Conservation (phyloP, 2,329 filamentous ascomycete genomes). For the Fusarium anguioides region DNA sequence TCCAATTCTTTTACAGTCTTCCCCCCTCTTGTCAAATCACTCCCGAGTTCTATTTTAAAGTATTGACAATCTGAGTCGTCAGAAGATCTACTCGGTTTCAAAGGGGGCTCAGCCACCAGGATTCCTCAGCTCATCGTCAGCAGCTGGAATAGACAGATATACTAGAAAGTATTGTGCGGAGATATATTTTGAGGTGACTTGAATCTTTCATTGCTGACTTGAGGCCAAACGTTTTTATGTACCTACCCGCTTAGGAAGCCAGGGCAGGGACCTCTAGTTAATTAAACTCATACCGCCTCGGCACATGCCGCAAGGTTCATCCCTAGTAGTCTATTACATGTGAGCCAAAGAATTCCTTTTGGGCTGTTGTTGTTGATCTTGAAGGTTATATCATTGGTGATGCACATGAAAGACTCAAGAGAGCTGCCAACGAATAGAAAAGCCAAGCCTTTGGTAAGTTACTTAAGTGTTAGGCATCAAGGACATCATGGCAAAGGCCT, state of each 20-base stretch:
- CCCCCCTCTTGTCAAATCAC: background rate
- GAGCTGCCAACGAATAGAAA: background rate
- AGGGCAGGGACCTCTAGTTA: background rate
- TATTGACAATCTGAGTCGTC: background rate
- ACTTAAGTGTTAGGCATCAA: conserved; percentile 9
- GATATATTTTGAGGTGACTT: background rate
- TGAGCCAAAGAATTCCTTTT: background rate
- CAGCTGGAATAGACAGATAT: background rate
- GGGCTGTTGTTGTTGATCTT: background rate
- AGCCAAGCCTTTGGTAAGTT: background rate
- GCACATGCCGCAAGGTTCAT: background rate
- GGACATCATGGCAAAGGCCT: too few species aligned
- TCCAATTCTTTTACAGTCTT: background rate
- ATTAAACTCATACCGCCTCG: background rate
- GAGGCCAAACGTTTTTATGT: background rate
- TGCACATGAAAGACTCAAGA: background rate
- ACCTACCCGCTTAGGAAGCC: background rate
- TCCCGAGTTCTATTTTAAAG: background rate
- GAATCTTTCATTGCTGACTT: background rate
- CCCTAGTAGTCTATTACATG: background rate
- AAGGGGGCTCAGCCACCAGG: conserved; percentile 2
- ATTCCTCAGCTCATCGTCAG: background rate
- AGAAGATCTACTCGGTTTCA: conserved; percentile 1
- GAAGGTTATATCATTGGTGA: background rate
- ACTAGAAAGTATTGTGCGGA: too few species aligned